A percentile compares a stretch with the other conserved stretches of the same genome.
Evolutionary conservation across 1,284 basidiomycete species (phyloP).

Genomic region (Austroboletus novae-zelandiae): DNA sequence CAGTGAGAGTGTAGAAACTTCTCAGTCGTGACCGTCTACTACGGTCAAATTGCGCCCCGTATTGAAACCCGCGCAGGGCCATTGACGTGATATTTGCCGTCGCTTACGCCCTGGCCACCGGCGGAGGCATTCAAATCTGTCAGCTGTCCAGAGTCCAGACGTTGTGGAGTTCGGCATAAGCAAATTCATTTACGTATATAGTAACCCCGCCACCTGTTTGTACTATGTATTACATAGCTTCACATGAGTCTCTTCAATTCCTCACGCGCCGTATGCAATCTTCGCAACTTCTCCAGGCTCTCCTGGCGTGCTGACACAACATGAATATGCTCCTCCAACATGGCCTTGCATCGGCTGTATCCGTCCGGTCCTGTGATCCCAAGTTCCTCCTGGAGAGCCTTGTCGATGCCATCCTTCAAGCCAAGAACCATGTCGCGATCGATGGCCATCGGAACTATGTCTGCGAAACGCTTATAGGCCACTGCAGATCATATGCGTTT

Average conservation of each 20-base stretch:
- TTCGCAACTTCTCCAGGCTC: slow-evolving; percentile 49
- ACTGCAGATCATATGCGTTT: slow-evolving; percentile 38
- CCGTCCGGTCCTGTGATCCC: slow-evolving; percentile 35
- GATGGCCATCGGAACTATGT: slow-evolving; percentile 62
- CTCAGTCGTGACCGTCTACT: too few species aligned
- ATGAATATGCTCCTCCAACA: slow-evolving; percentile 53
- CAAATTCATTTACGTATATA: too few species aligned
- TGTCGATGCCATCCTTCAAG: slow-evolving; percentile 41
- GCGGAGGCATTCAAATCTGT: too few species aligned
- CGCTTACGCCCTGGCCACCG: too few species aligned
- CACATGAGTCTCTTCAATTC: slow-evolving; percentile 39
- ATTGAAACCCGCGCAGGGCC: too few species aligned
- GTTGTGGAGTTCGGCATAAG: too few species aligned
- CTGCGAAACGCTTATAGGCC: slow-evolving; percentile 65
- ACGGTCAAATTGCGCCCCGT: too few species aligned
- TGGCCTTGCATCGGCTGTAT: slow-evolving; percentile 40
- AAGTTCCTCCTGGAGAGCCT: slow-evolving; percentile 44
- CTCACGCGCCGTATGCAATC: slow-evolving; percentile 49
- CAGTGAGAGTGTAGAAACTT: too few species aligned
- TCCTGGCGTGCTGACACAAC: slow-evolving; percentile 49
- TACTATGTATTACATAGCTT: not conserved
- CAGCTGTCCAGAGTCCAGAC: too few species aligned
- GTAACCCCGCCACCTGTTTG: too few species aligned
- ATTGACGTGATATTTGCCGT: too few species aligned
- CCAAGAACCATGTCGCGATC: slow-evolving; percentile 60